A percentile compares a stretch with the other conserved stretches of the same genome.
Conservation (phyloP, 2,329 filamentous ascomycete genomes). For the Colletotrichum noveboracense region DNA sequence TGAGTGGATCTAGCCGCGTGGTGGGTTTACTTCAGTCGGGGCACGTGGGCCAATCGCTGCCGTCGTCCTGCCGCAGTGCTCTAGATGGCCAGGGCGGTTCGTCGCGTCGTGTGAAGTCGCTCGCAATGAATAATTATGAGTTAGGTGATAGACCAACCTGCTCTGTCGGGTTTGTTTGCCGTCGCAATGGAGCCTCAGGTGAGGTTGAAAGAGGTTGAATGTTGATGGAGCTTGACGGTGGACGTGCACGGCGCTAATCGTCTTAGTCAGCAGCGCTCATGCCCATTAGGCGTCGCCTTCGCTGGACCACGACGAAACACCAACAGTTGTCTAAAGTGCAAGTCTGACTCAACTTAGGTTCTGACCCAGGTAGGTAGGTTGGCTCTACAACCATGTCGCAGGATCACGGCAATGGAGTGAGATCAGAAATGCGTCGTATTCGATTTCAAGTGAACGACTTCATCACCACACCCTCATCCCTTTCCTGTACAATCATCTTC, state of each 20-base stretch:
- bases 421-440: not conserved
- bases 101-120: not conserved
- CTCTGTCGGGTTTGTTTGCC: constrained; percentile 6
- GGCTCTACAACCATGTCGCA: not conserved
- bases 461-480: not conserved
- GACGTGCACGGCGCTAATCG: not conserved
- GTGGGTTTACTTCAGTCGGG: not conserved
- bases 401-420: not conserved
- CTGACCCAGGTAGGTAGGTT: not conserved
- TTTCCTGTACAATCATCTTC: not conserved
- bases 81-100: not conserved
- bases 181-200: not conserved
- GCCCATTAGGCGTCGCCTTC: not conserved
- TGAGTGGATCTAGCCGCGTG: constrained; percentile 9
- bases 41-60: not conserved
- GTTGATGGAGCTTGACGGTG: constrained; percentile 7
- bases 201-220: constrained; percentile 16
- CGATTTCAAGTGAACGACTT: not conserved
- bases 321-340: not conserved
- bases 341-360: not conserved
- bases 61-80: not conserved
- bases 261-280: constrained; percentile 10
- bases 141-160: not conserved
- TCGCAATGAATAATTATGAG: not conserved
- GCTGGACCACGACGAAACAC: not conserved